Conservation (phyloP, 345 rosid species). For the Sisymbrium irio region DNA sequence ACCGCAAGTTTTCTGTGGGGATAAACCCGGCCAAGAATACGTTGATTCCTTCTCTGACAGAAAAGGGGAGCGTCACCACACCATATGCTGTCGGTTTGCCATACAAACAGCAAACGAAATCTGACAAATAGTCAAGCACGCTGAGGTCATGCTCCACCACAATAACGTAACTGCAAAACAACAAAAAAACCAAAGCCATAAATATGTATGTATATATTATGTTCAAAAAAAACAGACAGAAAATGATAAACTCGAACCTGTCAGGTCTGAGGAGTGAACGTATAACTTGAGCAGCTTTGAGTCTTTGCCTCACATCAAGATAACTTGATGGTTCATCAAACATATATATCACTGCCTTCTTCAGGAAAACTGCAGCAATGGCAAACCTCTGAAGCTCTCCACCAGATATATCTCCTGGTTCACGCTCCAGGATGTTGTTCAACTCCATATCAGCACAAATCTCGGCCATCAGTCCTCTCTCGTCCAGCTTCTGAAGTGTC, state of each 20-base stretch:
- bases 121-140: too few species aligned
- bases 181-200: too few species aligned
- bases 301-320: neutral
- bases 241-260: neutral
- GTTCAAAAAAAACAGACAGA: too few species aligned
- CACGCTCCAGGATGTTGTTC: neutral
- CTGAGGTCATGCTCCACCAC: too few species aligned
- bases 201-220: too few species aligned
- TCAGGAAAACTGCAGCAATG: neutral
- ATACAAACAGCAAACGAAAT: too few species aligned
- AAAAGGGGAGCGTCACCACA: too few species aligned
- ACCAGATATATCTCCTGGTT: neutral
- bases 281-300: conserved; percentile 4
- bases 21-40: too few species aligned
- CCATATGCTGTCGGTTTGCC: too few species aligned
- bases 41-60: too few species aligned
- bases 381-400: conserved; percentile 18
- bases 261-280: conserved; percentile 6
- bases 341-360: neutral
- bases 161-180: neutral
- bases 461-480: neutral
- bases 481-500: neutral
- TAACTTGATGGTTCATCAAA: conserved; percentile 11
- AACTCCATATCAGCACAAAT: neutral
- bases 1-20: too few species aligned